Evolutionary conservation across 2,329 filamentous ascomycete species (phyloP).

Genomic region (Colletotrichum spinosum): DNA sequence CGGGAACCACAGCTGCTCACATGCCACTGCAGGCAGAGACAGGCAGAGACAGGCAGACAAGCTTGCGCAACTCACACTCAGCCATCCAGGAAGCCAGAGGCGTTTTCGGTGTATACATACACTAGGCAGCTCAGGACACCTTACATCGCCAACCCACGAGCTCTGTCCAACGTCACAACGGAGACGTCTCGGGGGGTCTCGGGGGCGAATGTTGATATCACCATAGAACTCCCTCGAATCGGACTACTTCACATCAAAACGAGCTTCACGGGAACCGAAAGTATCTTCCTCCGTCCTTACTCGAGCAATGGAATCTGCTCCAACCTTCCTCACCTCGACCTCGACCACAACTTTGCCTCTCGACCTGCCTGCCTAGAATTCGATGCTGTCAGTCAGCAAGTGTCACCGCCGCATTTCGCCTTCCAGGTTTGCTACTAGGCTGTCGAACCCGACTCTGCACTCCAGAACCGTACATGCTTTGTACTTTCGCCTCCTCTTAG

Average conservation of each 20-base stretch:
- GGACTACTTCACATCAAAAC: constrained; percentile 20
- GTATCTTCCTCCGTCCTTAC: not conserved
- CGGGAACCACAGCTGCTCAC: constrained; percentile 35
- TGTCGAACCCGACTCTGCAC: no score
- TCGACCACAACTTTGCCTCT: constrained; percentile 1
- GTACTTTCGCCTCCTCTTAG: no score
- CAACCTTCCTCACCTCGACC: constrained; percentile 22
- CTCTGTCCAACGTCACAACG: constrained; percentile 1
- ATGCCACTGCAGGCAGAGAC: constrained; percentile 30
- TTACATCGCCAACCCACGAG: constrained; percentile 24
- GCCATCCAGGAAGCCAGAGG: not conserved
- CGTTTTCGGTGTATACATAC: not conserved
- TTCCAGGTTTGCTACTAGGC: no score
- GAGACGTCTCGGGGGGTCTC: not conserved
- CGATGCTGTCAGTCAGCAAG: no score
- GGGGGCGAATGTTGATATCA: constrained; percentile 2
- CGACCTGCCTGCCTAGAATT: not conserved
- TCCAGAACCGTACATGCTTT: no score
- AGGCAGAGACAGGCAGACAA: constrained; percentile 10
- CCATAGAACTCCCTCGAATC: constrained; percentile 25
- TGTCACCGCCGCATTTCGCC: no score
- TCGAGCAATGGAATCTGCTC: constrained; percentile 23
- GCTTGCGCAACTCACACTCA: constrained; percentile 3
- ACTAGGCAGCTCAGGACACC: constrained; percentile 20
- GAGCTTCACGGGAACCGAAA: not conserved